Evolutionary conservation across 805 yeast species (phyloP).

Genomic region (Myxozyma nipponensis): DNA sequence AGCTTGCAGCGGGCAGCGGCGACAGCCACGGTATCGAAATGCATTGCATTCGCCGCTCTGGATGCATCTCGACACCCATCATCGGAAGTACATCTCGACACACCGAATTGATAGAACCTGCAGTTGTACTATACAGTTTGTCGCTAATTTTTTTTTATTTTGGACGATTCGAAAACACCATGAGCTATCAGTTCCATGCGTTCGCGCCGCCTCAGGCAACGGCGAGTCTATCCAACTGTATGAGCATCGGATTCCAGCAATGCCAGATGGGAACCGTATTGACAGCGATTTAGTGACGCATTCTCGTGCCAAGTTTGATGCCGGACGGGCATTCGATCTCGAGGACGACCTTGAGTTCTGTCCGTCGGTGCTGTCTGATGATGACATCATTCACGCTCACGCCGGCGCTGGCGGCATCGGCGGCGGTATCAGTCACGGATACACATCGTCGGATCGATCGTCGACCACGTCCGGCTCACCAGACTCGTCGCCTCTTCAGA

Average conservation of each 20-base stretch:
- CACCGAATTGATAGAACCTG: too few relatives aligned
- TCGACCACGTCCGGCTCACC: conserved; percentile 28
- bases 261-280: too few relatives aligned
- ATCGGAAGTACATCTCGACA: too few relatives aligned
- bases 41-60: too few relatives aligned
- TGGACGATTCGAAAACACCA: not conserved
- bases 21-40: too few relatives aligned
- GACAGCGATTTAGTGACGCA: conserved; percentile 20
- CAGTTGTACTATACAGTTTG: too few relatives aligned
- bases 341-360: conserved; percentile 73
- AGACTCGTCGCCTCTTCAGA: conserved; percentile 28
- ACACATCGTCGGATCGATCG: conserved; percentile 23
- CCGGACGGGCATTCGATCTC: conserved; percentile 63
- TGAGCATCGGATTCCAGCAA: conserved; percentile 2
- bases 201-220: conserved; percentile 9
- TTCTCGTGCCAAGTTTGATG: conserved; percentile 45
- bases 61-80: too few relatives aligned
- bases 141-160: too few relatives aligned
- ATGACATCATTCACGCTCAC: conserved; percentile 22
- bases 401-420: conserved; percentile 4
- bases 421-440: not conserved
- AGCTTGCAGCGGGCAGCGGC: too few relatives aligned
- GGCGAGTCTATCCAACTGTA: conserved; percentile 4
- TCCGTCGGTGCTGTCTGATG: conserved; percentile 41
- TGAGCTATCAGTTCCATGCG: conserved; percentile 19